phyloP scores from a whole-genome alignment of 352 stramenopile species.

The Discostella stelligera region DNA sequence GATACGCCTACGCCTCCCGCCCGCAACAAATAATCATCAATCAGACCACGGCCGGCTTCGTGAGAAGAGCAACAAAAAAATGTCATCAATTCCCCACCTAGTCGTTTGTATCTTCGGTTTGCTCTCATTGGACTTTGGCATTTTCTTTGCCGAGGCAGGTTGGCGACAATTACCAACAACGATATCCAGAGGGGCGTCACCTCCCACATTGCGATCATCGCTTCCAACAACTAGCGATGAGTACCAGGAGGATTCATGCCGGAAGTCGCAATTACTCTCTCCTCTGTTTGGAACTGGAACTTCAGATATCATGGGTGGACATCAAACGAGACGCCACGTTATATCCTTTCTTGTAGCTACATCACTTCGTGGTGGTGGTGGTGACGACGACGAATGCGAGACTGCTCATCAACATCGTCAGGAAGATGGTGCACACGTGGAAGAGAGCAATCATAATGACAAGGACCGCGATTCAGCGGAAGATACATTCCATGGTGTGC shows the following conservation, averaged over 20 bases:
- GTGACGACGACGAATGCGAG: neutral
- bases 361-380: conserved; percentile 17
- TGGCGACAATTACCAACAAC: neutral
- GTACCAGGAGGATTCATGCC: neutral
- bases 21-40: too few relatives aligned
- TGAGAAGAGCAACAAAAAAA: neutral
- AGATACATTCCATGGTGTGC: neutral
- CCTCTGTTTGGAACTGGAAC: neutral
- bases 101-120: neutral
- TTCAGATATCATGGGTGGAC: neutral
- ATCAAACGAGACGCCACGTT: neutral
- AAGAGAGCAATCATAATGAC: neutral
- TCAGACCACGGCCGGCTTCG: too few relatives aligned
- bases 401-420: neutral
- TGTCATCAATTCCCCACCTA: neutral
- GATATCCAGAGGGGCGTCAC: neutral
- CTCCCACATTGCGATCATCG: neutral
- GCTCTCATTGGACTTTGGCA: neutral
- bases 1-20: too few relatives aligned
- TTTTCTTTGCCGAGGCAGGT: neutral
- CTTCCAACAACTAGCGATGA: neutral
- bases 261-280: neutral
- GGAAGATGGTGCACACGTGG: neutral
- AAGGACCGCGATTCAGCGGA: neutral
- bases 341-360: conserved; percentile 7